phyloP scores from a whole-genome alignment of 352 stramenopile species.

The Globisporangium nodosum region DNA sequence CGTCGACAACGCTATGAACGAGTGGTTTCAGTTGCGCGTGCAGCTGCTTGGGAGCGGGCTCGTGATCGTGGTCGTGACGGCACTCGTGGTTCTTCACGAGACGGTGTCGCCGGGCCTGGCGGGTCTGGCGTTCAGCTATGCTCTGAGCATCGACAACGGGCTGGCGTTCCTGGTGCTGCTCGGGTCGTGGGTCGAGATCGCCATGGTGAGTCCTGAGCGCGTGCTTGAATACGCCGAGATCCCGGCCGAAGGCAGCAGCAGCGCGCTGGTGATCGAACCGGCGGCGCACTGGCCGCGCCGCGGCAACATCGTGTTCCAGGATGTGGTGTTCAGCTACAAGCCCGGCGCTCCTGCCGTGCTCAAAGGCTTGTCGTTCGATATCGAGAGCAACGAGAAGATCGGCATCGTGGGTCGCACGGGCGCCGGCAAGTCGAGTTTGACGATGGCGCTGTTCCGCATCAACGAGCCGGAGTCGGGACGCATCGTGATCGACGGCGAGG shows the following conservation, averaged over 20 bases:
- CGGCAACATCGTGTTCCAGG: conserved; percentile 72
- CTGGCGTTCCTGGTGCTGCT: conserved; percentile 58
- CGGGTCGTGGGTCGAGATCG: conserved; percentile 33
- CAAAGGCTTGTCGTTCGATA: conserved; percentile 30
- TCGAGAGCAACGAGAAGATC: conserved; percentile 68
- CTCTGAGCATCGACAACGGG: conserved; percentile 70
- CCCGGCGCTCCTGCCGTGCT: conserved; percentile 17
- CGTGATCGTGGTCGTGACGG: conserved; percentile 31
- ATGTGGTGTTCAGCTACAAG: conserved; percentile 20
- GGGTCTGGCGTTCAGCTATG: conserved; percentile 87
- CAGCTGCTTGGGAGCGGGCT: conserved; percentile 39
- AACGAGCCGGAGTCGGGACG: conserved; percentile 67
- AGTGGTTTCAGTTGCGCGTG: conserved; percentile 49
- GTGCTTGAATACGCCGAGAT: conserved; percentile 35
- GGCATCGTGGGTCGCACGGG: conserved; percentile 92
- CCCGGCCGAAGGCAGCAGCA: conserved; percentile 13
- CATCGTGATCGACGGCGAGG: neutral
- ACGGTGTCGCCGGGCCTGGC: conserved; percentile 58
- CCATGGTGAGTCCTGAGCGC: conserved; percentile 61
- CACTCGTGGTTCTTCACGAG: conserved; percentile 23
- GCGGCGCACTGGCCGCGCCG: conserved; percentile 61
- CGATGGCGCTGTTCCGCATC: conserved; percentile 91
- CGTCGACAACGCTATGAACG: conserved; percentile 4
- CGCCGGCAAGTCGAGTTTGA: conserved; percentile 84
- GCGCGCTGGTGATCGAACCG: conserved; percentile 12